Evolutionary conservation across 2,329 filamentous ascomycete species (phyloP).

Genomic region (Colletotrichum cereale): DNA sequence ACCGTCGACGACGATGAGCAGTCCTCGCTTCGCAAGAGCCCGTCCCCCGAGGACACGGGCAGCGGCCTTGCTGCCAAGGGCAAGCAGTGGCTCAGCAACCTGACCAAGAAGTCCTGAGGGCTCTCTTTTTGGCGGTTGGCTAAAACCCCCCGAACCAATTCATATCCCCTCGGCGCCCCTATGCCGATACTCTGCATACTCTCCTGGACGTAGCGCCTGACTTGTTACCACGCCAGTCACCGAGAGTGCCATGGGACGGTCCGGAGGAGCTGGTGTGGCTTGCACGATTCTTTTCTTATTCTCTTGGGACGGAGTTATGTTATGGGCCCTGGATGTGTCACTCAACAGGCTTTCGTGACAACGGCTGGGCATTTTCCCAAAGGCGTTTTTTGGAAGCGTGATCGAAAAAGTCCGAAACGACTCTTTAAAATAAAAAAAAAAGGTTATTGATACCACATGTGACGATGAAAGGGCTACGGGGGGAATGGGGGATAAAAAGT

Average conservation of each 20-base stretch:
- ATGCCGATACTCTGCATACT: background rate
- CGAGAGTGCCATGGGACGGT: background rate
- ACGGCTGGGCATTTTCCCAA: background rate
- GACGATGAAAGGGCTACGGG: background rate
- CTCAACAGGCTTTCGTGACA: background rate
- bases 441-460: conserved; percentile 36
- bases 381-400: conserved; percentile 4
- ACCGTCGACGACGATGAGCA: conserved; percentile 50
- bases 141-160: background rate
- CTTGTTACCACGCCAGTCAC: background rate
- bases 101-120: conserved; percentile 62
- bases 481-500: background rate
- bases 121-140: background rate
- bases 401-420: conserved; percentile 32
- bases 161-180: background rate
- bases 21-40: conserved; percentile 40
- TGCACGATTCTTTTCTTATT: background rate
- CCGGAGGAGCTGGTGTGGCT: background rate
- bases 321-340: background rate
- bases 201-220: background rate
- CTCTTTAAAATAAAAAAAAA: conserved; percentile 35
- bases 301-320: background rate
- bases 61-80: conserved; percentile 56
- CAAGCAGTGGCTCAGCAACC: conserved; percentile 63
- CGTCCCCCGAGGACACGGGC: conserved; percentile 40